These are phyloP conservation scores for Tylopilus intermedius DNA, from an alignment of 768 basidiomycete genomes.

Conservation along the genomic window DNA sequence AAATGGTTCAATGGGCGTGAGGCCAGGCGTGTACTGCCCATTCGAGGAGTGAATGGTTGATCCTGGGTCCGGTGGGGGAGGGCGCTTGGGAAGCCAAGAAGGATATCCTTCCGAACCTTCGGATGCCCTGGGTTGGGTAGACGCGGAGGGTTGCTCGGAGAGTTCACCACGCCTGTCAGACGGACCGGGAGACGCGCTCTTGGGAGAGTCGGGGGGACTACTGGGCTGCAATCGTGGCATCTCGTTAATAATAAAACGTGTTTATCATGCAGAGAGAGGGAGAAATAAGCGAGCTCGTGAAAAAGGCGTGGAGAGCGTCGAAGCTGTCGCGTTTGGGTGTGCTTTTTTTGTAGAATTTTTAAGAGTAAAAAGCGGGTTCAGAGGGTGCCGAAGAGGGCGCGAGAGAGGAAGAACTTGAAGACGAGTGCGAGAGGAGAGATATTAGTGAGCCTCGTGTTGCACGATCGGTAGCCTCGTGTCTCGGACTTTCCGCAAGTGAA, in stretches of 20 bases:
- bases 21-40: conserved; percentile 32
- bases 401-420: conserved; percentile 19
- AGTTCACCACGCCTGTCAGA: conserved; percentile 27
- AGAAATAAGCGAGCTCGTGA: conserved; percentile 28
- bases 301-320: conserved; percentile 19
- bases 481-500: conserved; percentile 38
- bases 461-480: conserved; percentile 45
- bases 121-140: conserved; percentile 30
- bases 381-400: conserved; percentile 11
- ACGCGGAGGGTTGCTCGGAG: conserved; percentile 34
- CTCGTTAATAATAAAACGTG: conserved; percentile 32
- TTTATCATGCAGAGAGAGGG: conserved; percentile 28
- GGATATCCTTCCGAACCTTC: conserved; percentile 69
- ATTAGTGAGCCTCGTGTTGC: conserved; percentile 44
- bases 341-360: conserved; percentile 20
- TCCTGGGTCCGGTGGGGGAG: conserved; percentile 69
- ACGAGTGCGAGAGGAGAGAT: conserved; percentile 18
- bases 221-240: conserved; percentile 34
- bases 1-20: conserved; percentile 28
- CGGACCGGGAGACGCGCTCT: conserved; percentile 25
- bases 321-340: conserved; percentile 32
- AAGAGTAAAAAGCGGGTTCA: conserved; percentile 6
- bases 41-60: conserved; percentile 63
- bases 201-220: conserved; percentile 28
- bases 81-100: conserved; percentile 77